Evolutionary conservation across 148 eudicot species (phyloP).

Genomic region (Rhododendron molle): DNA sequence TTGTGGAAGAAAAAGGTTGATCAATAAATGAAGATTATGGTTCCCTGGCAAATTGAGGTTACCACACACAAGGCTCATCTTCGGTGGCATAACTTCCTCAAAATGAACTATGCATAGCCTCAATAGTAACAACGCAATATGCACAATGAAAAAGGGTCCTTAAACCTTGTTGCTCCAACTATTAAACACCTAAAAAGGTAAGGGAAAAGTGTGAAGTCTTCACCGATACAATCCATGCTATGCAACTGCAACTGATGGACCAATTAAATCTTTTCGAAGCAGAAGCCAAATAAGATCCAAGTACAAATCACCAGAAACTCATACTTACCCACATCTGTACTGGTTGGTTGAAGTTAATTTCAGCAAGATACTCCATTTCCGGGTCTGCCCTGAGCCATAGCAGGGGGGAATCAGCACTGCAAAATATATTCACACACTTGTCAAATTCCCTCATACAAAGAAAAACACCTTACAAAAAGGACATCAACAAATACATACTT

Average conservation of each 20-base stretch:
- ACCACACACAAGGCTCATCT: not conserved
- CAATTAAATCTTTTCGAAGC: not conserved
- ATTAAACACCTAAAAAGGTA: not conserved
- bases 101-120: not conserved
- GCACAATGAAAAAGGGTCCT: not conserved
- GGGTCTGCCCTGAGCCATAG: conserved; percentile 97
- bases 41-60: not conserved
- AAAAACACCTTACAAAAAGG: not conserved
- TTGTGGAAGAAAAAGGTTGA: not conserved
- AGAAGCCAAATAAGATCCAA: not conserved
- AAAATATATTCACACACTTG: conserved; percentile 12
- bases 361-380: conserved; percentile 98
- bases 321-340: conserved; percentile 96
- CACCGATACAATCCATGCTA: not conserved
- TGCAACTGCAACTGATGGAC: not conserved
- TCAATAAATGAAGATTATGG: not conserved
- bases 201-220: not conserved
- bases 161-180: not conserved
- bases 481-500: conserved; percentile 42
- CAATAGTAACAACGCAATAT: not conserved
- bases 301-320: not conserved
- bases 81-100: not conserved
- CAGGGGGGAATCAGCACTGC: conserved; percentile 84
- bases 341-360: conserved; percentile 82
- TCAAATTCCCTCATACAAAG: conserved; percentile 2